phyloP scores from a whole-genome alignment of 805 yeast genomes.

The Sungouiella blattae region DNA sequence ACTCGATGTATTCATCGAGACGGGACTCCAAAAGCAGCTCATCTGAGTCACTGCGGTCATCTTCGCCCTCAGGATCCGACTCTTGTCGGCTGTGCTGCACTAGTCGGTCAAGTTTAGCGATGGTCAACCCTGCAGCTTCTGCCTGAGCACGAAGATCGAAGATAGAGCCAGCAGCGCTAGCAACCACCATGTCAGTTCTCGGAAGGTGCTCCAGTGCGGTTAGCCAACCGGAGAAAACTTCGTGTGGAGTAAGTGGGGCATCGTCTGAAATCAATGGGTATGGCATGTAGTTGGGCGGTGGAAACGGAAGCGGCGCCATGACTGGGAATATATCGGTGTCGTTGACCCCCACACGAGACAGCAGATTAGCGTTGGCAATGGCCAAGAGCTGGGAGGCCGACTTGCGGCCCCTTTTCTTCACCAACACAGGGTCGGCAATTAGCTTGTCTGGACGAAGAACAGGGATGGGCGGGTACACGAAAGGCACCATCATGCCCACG shows the following conservation, averaged over 20 bases:
- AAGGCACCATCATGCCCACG: slow-evolving; percentile 40
- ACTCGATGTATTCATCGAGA: slow-evolving; percentile 24
- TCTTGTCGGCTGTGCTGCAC: slow-evolving; percentile 1
- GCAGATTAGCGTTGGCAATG: neutral
- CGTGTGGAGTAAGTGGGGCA: slow-evolving; percentile 32
- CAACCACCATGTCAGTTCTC: slow-evolving; percentile 42
- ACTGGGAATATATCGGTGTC: slow-evolving; percentile 3
- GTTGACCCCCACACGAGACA: neutral
- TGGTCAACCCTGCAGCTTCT: slow-evolving; percentile 27
- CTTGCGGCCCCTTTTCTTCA: neutral
- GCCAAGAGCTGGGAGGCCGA: neutral
- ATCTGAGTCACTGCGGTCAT: slow-evolving; percentile 9
- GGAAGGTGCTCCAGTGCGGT: slow-evolving; percentile 37
- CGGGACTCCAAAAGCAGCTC: slow-evolving; percentile 12
- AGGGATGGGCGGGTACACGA: slow-evolving; percentile 43
- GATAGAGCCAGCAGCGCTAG: slow-evolving; percentile 45
- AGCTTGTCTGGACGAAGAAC: slow-evolving; percentile 13
- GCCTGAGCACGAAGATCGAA: slow-evolving; percentile 35
- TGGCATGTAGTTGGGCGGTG: slow-evolving; percentile 45
- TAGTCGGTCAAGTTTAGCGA: slow-evolving; percentile 14
- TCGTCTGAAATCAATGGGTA: slow-evolving; percentile 37
- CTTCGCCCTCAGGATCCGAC: slow-evolving; percentile 11
- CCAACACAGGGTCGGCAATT: neutral
- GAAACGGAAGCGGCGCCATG: slow-evolving; percentile 43
- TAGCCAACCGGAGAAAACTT: slow-evolving; percentile 32